Conservation (phyloP, 2,329 filamentous ascomycete genomes). For the Periconia sp. region DNA sequence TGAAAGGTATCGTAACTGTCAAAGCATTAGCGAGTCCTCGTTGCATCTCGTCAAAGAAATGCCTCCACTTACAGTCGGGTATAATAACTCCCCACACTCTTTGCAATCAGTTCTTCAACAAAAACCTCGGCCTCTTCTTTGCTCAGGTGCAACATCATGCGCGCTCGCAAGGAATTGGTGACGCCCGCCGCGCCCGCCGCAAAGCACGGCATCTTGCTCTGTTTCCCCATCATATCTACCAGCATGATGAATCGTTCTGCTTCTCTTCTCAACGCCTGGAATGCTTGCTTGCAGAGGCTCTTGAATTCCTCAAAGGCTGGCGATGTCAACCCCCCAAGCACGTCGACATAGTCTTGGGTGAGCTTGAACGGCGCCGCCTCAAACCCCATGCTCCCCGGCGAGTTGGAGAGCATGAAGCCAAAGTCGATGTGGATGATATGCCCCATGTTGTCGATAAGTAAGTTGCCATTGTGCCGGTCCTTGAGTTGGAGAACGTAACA, state of each 20-base stretch:
- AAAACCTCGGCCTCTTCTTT: conserved; percentile 79
- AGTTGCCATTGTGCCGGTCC: conserved; percentile 83
- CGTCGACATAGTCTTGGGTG: conserved; percentile 82
- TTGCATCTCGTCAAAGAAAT: neutral
- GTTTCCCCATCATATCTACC: conserved; percentile 80
- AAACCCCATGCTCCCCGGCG: conserved; percentile 79
- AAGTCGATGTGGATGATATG: conserved; percentile 90
- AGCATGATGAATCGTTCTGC: conserved; percentile 81
- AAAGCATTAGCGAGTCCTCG: conserved; percentile 14
- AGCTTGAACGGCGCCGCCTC: conserved; percentile 87
- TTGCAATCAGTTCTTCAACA: conserved; percentile 78
- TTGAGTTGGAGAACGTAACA: conserved; percentile 83
- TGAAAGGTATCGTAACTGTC: conserved; percentile 80
- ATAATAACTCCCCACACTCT: conserved; percentile 84
- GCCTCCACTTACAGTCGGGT: conserved; percentile 69
- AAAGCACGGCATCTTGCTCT: conserved; percentile 82
- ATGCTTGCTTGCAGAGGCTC: conserved; percentile 77
- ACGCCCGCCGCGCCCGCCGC: conserved; percentile 72
- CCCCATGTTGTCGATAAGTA: conserved; percentile 81
- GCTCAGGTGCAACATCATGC: conserved; percentile 81
- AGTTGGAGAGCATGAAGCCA: conserved; percentile 87
- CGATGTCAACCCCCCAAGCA: conserved; percentile 72
- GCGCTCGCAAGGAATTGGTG: conserved; percentile 67
- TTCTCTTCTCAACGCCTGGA: conserved; percentile 76
- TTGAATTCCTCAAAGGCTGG: conserved; percentile 76